Evolutionary conservation across 169 alveolate species (phyloP).

Genomic region (Plasmodium ovale): DNA sequence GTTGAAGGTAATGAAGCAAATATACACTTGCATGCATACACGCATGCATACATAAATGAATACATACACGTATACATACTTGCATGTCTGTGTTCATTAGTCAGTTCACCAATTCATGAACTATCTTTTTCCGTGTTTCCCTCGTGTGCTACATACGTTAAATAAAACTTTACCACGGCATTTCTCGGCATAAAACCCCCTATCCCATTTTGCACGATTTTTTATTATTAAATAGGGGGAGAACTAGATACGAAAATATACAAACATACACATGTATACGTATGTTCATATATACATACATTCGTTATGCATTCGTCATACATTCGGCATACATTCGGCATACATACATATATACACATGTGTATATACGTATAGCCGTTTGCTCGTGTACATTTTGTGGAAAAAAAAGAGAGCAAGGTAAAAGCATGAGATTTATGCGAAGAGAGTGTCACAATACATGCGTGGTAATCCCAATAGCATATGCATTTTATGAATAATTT

Average conservation of each 20-base stretch:
- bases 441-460: not conserved
- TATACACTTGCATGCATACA: not conserved
- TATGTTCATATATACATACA: too few relatives aligned
- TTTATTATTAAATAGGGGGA: too few relatives aligned
- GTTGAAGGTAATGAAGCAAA: conserved; percentile 34
- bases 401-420: not conserved
- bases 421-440: not conserved
- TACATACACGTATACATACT: not conserved
- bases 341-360: conserved; percentile 5
- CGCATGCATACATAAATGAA: not conserved
- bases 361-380: not conserved
- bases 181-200: not conserved
- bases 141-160: not conserved
- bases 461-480: not conserved
- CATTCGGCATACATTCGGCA: too few relatives aligned
- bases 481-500: not conserved
- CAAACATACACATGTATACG: too few relatives aligned
- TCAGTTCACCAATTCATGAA: too few relatives aligned
- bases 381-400: not conserved
- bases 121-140: too few relatives aligned
- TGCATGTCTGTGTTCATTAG: not conserved
- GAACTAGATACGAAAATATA: too few relatives aligned
- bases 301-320: too few relatives aligned
- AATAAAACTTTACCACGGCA: not conserved
- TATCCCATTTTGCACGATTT: too few relatives aligned